A percentile compares a stretch with the other conserved stretches of the same genome.
Conservation (phyloP, 2,329 filamentous ascomycete species). For the Dactylella cylindrospora region DNA sequence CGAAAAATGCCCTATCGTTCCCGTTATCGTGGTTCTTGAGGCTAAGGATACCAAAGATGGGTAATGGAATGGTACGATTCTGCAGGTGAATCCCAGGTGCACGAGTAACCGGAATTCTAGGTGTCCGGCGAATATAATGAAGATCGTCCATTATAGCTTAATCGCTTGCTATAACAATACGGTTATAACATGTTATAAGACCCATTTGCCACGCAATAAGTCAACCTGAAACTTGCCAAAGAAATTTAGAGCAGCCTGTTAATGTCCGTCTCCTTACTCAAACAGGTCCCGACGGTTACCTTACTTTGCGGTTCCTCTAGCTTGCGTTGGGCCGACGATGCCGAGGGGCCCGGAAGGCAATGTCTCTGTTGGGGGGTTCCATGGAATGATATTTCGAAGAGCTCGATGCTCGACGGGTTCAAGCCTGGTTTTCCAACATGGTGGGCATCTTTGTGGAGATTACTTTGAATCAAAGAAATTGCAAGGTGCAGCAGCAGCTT, state of each 20-base stretch:
- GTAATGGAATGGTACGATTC: constrained; percentile 1
- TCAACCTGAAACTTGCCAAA: constrained; percentile 34
- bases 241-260: not conserved
- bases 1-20: not conserved
- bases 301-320: not conserved
- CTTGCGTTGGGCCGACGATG: no score
- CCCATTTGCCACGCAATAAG: constrained; percentile 41
- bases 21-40: no score
- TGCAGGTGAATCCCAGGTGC: not conserved
- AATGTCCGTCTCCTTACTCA: constrained; percentile 23
- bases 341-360: no score
- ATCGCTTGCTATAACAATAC: constrained; percentile 13
- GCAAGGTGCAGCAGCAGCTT: constrained; percentile 16
- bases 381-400: no score
- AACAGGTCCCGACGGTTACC: constrained; percentile 21
- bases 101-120: no score
- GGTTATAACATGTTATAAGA: constrained; percentile 23
- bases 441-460: constrained; percentile 29
- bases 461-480: constrained; percentile 26
- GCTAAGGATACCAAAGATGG: constrained; percentile 9
- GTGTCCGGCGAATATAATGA: constrained; percentile 37
- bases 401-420: constrained; percentile 11
- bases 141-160: constrained; percentile 26
- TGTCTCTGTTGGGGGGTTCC: no score
- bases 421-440: constrained; percentile 17